phyloP scores from a whole-genome alignment of 257 asterid genomes.

The Penstemon barbatus region DNA sequence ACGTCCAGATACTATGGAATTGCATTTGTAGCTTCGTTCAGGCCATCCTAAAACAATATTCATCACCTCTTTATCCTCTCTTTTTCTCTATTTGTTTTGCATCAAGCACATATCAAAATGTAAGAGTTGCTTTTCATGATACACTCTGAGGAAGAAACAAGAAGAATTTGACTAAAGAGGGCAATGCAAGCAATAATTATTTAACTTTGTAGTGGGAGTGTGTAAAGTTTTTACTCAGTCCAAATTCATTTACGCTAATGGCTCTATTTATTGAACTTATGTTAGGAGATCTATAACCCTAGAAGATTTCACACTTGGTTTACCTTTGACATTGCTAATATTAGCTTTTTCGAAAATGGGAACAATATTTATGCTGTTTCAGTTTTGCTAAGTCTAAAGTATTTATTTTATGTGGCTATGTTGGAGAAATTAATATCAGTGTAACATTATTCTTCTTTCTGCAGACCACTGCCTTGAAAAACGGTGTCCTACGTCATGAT shows the following conservation, averaged over 20 bases:
- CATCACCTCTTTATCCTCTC: background rate
- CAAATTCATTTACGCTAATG: background rate
- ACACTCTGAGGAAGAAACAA: background rate
- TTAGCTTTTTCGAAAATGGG: background rate
- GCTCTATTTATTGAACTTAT: too few relatives aligned
- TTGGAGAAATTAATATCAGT: conserved; percentile 7
- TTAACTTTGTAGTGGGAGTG: background rate
- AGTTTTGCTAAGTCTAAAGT: background rate
- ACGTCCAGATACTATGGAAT: background rate
- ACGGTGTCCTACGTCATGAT: conserved; percentile 61
- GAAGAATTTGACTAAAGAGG: background rate
- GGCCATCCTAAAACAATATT: background rate
- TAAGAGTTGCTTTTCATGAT: background rate
- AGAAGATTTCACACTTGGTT: background rate
- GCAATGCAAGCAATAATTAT: background rate
- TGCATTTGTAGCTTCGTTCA: background rate
- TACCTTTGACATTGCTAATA: conserved; percentile 6
- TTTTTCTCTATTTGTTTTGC: conserved; percentile 16
- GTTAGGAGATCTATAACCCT: too few relatives aligned
- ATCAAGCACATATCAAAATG: background rate
- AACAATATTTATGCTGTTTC: background rate
- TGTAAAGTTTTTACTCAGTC: background rate
- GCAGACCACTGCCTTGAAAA: conserved; percentile 63
- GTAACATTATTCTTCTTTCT: conserved; percentile 29
- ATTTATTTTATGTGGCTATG: background rate